Conservation (phyloP, 805 yeast genomes). For the Kodamaea laetipori region DNA sequence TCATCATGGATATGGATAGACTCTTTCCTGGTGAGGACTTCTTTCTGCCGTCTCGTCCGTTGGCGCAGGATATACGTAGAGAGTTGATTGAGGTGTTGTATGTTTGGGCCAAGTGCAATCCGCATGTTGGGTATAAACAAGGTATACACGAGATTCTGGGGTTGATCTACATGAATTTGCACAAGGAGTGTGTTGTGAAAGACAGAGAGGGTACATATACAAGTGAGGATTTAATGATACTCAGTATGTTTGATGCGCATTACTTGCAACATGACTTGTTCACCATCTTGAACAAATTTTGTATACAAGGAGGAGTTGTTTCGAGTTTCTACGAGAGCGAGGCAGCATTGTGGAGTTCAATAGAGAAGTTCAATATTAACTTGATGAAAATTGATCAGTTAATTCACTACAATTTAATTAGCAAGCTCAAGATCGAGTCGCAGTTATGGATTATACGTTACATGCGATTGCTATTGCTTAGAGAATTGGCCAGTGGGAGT, state of each 20-base stretch:
- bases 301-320: slow-evolving; percentile 44
- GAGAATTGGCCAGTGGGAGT: slow-evolving; percentile 45
- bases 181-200: slow-evolving; percentile 34
- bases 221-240: slow-evolving; percentile 35
- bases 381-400: slow-evolving; percentile 53
- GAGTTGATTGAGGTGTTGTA: slow-evolving; percentile 46
- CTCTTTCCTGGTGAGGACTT: slow-evolving; percentile 51
- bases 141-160: slow-evolving; percentile 59
- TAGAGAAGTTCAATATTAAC: slow-evolving; percentile 49
- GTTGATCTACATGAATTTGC: slow-evolving; percentile 43
- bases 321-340: slow-evolving; percentile 40
- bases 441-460: slow-evolving; percentile 59
- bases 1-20: slow-evolving; percentile 54
- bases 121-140: slow-evolving; percentile 47
- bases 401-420: slow-evolving; percentile 46
- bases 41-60: slow-evolving; percentile 23
- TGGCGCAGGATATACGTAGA: slow-evolving; percentile 23
- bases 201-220: slow-evolving; percentile 18
- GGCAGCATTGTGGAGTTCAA: slow-evolving; percentile 43
- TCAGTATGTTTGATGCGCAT: slow-evolving; percentile 39
- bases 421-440: slow-evolving; percentile 48
- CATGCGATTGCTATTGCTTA: slow-evolving; percentile 45
- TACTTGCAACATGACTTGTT: slow-evolving; percentile 47
- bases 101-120: slow-evolving; percentile 52
- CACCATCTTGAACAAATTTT: slow-evolving; percentile 44